Conservation (phyloP, 768 basidiomycete genomes). For the Calocybe indica region DNA sequence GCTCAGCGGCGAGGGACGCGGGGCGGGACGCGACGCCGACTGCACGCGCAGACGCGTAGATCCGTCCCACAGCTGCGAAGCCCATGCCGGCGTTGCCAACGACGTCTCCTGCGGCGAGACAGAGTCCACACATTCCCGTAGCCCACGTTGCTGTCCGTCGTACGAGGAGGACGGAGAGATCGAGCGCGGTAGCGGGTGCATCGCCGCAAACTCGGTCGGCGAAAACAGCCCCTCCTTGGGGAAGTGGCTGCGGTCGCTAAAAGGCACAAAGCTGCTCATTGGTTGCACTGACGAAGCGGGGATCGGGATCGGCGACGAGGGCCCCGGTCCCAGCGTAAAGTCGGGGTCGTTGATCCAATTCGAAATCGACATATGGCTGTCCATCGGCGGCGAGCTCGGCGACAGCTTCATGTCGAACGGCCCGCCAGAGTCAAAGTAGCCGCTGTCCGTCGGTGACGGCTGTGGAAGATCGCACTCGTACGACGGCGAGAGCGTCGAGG, state of each 20-base stretch:
- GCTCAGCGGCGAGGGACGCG: slow-evolving; percentile 43
- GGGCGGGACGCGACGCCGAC: slow-evolving; percentile 35
- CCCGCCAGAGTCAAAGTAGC: slow-evolving; percentile 31
- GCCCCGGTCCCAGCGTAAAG: slow-evolving; percentile 19
- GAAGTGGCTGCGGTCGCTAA: slow-evolving; percentile 39
- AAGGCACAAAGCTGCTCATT: slow-evolving; percentile 44
- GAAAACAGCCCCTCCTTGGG: slow-evolving; percentile 50
- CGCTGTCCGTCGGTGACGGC: slow-evolving; percentile 30
- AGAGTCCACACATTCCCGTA: slow-evolving; percentile 42
- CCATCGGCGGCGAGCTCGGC: slow-evolving; percentile 37
- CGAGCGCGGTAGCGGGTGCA: slow-evolving; percentile 58
- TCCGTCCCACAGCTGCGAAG: slow-evolving; percentile 57
- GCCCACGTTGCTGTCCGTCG: slow-evolving; percentile 33
- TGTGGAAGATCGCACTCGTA: slow-evolving; percentile 32
- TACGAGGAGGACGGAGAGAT: slow-evolving; percentile 51
- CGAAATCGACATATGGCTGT: slow-evolving; percentile 40
- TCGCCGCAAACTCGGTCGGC: slow-evolving; percentile 53
- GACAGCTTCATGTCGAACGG: slow-evolving; percentile 33
- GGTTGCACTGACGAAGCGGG: slow-evolving; percentile 37
- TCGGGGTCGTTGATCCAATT: slow-evolving; percentile 66
- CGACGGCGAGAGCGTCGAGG: slow-evolving; percentile 16
- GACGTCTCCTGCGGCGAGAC: slow-evolving; percentile 60
- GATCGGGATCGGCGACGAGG: slow-evolving; percentile 62
- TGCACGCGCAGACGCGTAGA: slow-evolving; percentile 40
- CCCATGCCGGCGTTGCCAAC: slow-evolving; percentile 58